These are phyloP conservation scores for Helenozyma baotianmanensis DNA, from an alignment of 805 yeast species.

Conservation along the genomic window DNA sequence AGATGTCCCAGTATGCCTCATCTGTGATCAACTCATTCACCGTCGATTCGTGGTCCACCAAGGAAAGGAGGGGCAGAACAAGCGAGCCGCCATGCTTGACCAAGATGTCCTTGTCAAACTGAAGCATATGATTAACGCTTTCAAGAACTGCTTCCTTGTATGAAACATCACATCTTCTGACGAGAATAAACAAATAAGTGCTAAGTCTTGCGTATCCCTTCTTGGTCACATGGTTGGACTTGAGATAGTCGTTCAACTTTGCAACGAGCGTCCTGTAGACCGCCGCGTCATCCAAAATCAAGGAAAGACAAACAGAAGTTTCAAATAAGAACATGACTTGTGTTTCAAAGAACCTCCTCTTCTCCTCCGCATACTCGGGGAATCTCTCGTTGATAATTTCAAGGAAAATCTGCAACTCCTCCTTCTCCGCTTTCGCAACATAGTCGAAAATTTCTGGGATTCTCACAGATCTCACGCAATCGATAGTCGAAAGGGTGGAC, in stretches of 20 bases:
- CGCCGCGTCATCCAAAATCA: slow-evolving; percentile 23
- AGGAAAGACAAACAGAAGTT: slow-evolving; percentile 31
- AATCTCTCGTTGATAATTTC: slow-evolving; percentile 22
- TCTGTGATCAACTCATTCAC: slow-evolving; percentile 29
- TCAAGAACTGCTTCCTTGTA: slow-evolving; percentile 7
- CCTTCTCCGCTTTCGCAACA: slow-evolving; percentile 34
- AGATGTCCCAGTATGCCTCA: slow-evolving; percentile 50
- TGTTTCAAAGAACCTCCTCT: slow-evolving; percentile 41
- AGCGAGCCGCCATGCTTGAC: slow-evolving; percentile 42
- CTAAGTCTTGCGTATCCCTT: slow-evolving; percentile 39
- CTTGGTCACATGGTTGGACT: slow-evolving; percentile 20
- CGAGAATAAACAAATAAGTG: slow-evolving; percentile 49
- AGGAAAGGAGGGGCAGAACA: slow-evolving; percentile 46
- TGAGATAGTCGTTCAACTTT: slow-evolving; percentile 11
- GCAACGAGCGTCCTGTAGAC: slow-evolving; percentile 15
- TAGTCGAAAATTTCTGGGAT: slow-evolving; percentile 52
- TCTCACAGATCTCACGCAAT: slow-evolving; percentile 72
- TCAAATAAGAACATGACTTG: slow-evolving; percentile 49
- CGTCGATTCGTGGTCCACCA: slow-evolving; percentile 40
- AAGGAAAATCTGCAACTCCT: slow-evolving; percentile 36
- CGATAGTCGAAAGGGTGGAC: slow-evolving; percentile 73
- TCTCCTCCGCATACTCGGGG: slow-evolving; percentile 24
- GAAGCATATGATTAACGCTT: slow-evolving; percentile 18
- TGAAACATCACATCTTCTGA: slow-evolving; percentile 28
- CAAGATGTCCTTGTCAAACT: slow-evolving; percentile 39